These are phyloP conservation scores for Pueraria montana DNA, from an alignment of 306 rosid genomes.

Conservation along the genomic window DNA sequence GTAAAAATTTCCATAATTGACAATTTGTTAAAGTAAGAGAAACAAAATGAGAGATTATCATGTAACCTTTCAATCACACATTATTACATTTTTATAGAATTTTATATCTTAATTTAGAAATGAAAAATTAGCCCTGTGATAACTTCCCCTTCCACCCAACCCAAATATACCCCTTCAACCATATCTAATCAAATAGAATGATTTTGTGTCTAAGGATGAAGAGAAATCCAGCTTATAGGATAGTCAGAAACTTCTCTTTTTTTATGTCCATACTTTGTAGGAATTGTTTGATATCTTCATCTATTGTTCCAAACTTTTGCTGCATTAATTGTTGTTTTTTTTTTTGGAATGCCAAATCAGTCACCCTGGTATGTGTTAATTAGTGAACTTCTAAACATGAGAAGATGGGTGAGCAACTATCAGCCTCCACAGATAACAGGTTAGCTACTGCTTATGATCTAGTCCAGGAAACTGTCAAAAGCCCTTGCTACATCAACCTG, in stretches of 20 bases:
- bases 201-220: not conserved
- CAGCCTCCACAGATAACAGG: not conserved
- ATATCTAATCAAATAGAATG: not conserved
- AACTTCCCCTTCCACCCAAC: not conserved
- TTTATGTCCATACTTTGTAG: constrained; percentile 11
- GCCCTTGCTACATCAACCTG: not conserved
- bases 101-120: not conserved
- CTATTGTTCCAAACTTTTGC: not conserved
- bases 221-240: not conserved
- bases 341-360: not conserved
- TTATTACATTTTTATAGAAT: not conserved
- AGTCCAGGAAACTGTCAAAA: not conserved
- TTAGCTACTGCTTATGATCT: not conserved
- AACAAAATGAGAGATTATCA: not conserved
- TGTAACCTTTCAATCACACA: not conserved
- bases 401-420: too few relatives aligned
- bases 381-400: not conserved
- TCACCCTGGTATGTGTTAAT: not conserved
- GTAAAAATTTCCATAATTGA: not conserved
- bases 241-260: not conserved
- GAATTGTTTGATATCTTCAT: not conserved
- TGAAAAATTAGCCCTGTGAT: not conserved
- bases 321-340: not conserved
- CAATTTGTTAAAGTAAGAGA: not conserved
- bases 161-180: not conserved